A percentile compares a stretch with the other conserved stretches of the same genome.
These are phyloP conservation scores for Carnegiea gigantea DNA, from an alignment of 179 eudicot genomes.

Conservation along the genomic window DNA sequence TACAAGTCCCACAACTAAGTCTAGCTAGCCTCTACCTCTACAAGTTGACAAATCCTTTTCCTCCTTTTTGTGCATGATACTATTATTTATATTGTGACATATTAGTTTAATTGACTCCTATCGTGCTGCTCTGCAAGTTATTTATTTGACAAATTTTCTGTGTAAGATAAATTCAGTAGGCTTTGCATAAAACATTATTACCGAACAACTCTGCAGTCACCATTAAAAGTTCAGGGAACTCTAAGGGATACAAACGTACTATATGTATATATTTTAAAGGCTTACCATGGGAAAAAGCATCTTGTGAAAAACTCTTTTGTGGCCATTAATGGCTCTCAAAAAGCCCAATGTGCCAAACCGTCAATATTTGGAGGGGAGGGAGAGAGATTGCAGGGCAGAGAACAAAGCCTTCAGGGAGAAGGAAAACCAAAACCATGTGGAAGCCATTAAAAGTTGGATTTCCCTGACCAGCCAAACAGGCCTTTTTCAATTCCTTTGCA, in stretches of 20 bases:
- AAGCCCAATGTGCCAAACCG: background rate
- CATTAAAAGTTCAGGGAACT: too few species aligned
- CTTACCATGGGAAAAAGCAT: too few species aligned
- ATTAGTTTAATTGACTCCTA: too few species aligned
- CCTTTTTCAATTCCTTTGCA: background rate
- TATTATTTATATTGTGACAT: background rate
- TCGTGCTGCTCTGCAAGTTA: too few species aligned
- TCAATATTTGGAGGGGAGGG: background rate
- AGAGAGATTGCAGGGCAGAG: background rate
- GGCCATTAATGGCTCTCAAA: background rate
- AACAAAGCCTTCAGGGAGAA: constrained; percentile 26
- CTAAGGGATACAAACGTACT: too few species aligned
- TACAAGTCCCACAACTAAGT: too few species aligned
- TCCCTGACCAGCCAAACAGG: constrained; percentile 11
- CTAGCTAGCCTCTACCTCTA: background rate
- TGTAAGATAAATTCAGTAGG: too few species aligned
- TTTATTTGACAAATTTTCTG: too few species aligned
- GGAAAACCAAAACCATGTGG: constrained; percentile 23
- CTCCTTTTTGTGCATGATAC: background rate
- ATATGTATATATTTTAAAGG: too few species aligned
- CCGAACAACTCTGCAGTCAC: too few species aligned
- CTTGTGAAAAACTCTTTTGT: too few species aligned
- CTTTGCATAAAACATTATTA: too few species aligned
- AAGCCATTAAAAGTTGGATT: constrained; percentile 21
- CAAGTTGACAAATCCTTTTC: background rate